A percentile compares a stretch with the other conserved stretches of the same genome.
These are phyloP conservation scores for Candida maltosa DNA, from an alignment of 805 yeast genomes.

Conservation along the genomic window DNA sequence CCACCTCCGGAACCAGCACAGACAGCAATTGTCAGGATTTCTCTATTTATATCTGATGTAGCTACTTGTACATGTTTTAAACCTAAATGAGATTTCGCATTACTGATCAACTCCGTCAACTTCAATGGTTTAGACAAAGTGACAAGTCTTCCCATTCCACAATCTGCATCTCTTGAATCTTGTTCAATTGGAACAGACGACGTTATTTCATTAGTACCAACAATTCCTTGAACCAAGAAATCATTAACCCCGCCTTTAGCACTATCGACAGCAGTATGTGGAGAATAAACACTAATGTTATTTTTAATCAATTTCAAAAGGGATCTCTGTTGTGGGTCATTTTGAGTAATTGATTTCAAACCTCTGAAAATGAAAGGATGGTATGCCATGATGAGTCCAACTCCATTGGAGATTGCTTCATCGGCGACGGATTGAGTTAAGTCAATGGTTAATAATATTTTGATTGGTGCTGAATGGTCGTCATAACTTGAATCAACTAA, in stretches of 20 bases:
- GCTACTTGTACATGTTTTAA: conserved; percentile 66
- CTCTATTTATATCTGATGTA: conserved; percentile 19
- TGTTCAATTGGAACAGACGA: conserved; percentile 42
- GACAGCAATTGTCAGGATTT: conserved; percentile 62
- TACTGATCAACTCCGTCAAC: conserved; percentile 43
- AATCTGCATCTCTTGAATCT: conserved; percentile 41
- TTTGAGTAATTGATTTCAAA: conserved; percentile 61
- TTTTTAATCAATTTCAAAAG: conserved; percentile 67
- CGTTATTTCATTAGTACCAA: conserved; percentile 21
- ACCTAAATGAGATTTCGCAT: conserved; percentile 52
- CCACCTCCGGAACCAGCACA: conserved; percentile 96
- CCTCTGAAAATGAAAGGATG: conserved; percentile 92
- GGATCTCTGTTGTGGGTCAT: conserved; percentile 79
- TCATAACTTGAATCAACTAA: conserved; percentile 63
- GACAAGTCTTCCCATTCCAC: conserved; percentile 83
- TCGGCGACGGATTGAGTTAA: conserved; percentile 78
- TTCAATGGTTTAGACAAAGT: conserved; percentile 41
- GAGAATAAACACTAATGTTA: conserved; percentile 87
- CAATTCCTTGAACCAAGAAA: conserved; percentile 70
- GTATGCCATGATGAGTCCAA: conserved; percentile 74
- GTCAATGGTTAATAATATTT: conserved; percentile 72
- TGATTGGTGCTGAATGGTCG: conserved; percentile 13
- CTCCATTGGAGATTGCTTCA: conserved; percentile 64
- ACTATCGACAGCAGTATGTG: conserved; percentile 96
- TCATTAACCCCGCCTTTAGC: conserved; percentile 92